A percentile compares a stretch with the other conserved stretches of the same genome.
These are phyloP conservation scores for Fusarium fracticaudum DNA, from an alignment of 2,329 filamentous ascomycete genomes.

Conservation along the genomic window DNA sequence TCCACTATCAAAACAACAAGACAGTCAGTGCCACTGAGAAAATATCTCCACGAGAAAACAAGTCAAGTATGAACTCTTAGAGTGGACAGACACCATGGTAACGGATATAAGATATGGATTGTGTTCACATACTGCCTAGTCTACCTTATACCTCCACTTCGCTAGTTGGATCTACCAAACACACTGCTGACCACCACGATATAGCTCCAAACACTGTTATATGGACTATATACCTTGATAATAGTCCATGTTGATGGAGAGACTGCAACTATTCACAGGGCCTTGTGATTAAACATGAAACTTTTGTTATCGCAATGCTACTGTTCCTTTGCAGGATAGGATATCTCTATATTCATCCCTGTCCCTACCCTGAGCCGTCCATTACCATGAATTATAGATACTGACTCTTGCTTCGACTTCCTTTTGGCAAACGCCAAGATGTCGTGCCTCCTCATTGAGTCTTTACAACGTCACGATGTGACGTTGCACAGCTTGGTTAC, in stretches of 20 bases:
- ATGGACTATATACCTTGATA: background rate
- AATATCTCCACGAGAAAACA: background rate
- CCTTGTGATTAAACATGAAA: background rate
- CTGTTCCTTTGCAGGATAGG: background rate
- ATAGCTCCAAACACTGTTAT: background rate
- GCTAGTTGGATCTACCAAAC: background rate
- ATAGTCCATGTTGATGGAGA: background rate
- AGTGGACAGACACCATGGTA: background rate
- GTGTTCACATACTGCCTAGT: background rate
- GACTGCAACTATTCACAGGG: background rate
- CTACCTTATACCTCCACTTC: background rate
- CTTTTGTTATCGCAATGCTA: background rate
- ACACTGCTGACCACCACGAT: background rate
- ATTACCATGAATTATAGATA: background rate
- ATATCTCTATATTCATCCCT: background rate
- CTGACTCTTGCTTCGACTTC: background rate
- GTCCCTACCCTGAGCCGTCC: slow-evolving; percentile 1
- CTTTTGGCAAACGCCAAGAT: background rate
- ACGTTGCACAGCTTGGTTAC: slow-evolving; percentile 7
- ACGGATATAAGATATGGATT: background rate
- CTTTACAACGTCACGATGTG: slow-evolving; percentile 4
- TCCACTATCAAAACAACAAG: slow-evolving; percentile 9
- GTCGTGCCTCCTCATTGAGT: background rate
- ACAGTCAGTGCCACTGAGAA: background rate
- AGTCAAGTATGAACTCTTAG: background rate